phyloP scores from a whole-genome alignment of 2,329 filamentous ascomycete genomes.

The Nemania sp. region DNA sequence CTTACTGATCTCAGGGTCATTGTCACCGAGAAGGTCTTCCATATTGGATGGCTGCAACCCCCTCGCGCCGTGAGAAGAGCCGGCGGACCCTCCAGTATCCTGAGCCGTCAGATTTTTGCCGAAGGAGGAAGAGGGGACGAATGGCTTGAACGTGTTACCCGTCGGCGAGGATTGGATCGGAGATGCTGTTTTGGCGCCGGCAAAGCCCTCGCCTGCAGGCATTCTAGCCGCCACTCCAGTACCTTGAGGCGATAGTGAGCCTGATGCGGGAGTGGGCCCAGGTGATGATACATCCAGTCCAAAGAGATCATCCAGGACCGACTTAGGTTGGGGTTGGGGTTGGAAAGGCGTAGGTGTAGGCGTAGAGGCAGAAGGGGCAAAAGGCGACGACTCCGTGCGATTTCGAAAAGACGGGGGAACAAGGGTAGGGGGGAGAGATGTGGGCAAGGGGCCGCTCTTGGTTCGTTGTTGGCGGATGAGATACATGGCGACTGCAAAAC shows the following conservation, averaged over 20 bases:
- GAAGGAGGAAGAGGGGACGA: conserved; percentile 89
- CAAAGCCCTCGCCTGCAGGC: conserved; percentile 65
- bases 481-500: conserved; percentile 98
- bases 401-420: conserved; percentile 84
- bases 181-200: conserved; percentile 58
- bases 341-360: conserved; percentile 37
- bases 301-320: conserved; percentile 91
- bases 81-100: conserved; percentile 66
- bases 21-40: conserved; percentile 89
- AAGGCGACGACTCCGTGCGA: conserved; percentile 57
- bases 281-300: conserved; percentile 75
- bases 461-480: conserved; percentile 87
- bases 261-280: conserved; percentile 59
- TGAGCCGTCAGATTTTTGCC: conserved; percentile 80
- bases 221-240: conserved; percentile 47
- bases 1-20: conserved; percentile 84
- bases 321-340: conserved; percentile 60
- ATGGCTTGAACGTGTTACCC: conserved; percentile 75
- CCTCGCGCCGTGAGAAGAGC: conserved; percentile 44
- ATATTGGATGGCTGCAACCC: conserved; percentile 25
- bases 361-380: conserved; percentile 44
- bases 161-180: conserved; percentile 53
- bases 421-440: conserved; percentile 76
- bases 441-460: conserved; percentile 71
- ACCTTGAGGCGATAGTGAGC: conserved; percentile 72